phyloP scores from a whole-genome alignment of 2,329 filamentous ascomycete species.

The Rhexocercosporidium sp. region DNA sequence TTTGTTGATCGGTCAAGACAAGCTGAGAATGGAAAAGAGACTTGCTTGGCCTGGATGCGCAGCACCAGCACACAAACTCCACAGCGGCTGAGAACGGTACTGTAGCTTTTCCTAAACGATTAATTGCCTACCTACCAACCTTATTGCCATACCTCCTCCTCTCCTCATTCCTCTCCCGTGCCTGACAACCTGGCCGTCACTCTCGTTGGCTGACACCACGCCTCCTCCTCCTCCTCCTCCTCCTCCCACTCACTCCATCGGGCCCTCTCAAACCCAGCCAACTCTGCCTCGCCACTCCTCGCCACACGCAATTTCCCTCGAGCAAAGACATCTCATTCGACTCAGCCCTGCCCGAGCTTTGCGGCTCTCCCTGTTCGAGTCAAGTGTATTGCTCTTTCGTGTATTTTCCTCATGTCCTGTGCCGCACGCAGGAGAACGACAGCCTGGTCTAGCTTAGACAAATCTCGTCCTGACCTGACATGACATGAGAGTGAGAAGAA shows the following conservation, averaged over 20 bases:
- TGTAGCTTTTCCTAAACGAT: background rate
- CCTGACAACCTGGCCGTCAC: too few relatives aligned
- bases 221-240: too few relatives aligned
- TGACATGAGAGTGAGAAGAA: background rate
- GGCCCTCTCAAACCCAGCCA: background rate
- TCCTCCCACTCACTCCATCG: too few relatives aligned
- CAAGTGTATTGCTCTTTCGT: background rate
- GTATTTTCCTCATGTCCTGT: too few relatives aligned
- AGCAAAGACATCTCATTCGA: background rate
- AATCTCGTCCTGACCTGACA: too few relatives aligned
- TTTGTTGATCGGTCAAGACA: background rate
- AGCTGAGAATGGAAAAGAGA: background rate
- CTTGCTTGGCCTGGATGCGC: constrained; percentile 7
- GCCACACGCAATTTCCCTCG: background rate
- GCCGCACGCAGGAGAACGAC: background rate
- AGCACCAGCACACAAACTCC: constrained; percentile 3
- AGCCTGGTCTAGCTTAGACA: too few relatives aligned
- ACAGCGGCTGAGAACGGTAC: constrained; percentile 2
- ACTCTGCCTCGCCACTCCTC: constrained; percentile 5
- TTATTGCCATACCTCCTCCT: too few relatives aligned
- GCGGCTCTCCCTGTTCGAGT: background rate
- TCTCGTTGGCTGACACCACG: background rate
- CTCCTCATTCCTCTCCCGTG: too few relatives aligned
- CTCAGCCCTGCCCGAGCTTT: background rate
- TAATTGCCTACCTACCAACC: too few relatives aligned